Conservation (phyloP, 805 yeast species). For the Hanseniaspora pseudoguilliermondii region DNA sequence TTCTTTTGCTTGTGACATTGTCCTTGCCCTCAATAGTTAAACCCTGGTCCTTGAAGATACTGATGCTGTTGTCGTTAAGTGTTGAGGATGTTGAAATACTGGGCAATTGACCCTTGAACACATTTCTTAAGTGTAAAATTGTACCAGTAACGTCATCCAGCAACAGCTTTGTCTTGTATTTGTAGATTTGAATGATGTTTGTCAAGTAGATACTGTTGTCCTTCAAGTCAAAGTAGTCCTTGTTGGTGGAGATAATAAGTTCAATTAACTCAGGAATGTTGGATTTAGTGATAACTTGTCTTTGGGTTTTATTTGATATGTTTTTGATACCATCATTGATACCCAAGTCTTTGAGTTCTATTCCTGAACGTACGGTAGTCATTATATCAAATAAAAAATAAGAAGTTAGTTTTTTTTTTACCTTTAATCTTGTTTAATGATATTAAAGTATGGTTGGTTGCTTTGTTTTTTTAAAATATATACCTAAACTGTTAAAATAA, state of each 20-base stretch:
- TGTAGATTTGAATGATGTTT: constrained; percentile 78
- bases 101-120: constrained; percentile 35
- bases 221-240: constrained; percentile 60
- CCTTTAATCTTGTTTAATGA: no score
- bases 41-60: neutral
- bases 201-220: constrained; percentile 74
- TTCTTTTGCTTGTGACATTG: constrained; percentile 30
- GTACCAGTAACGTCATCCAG: constrained; percentile 76
- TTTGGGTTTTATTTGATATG: constrained; percentile 56
- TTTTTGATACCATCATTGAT: constrained; percentile 74
- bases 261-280: constrained; percentile 44
- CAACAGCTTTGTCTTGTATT: constrained; percentile 70
- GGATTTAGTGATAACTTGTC: constrained; percentile 57
- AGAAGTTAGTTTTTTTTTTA: no score
- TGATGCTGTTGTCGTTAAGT: no score
- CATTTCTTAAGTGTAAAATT: constrained; percentile 52
- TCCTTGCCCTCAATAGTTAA: constrained; percentile 28
- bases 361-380: constrained; percentile 39
- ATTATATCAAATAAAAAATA: neutral
- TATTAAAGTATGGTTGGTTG: no score
- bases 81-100: constrained; percentile 31
- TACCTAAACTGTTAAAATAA: no score
- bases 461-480: no score
- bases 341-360: constrained; percentile 70
- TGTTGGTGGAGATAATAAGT: constrained; percentile 16